These are phyloP conservation scores for Pythium rhizo-oryzae DNA, from an alignment of 352 stramenopile genomes.

Conservation along the genomic window DNA sequence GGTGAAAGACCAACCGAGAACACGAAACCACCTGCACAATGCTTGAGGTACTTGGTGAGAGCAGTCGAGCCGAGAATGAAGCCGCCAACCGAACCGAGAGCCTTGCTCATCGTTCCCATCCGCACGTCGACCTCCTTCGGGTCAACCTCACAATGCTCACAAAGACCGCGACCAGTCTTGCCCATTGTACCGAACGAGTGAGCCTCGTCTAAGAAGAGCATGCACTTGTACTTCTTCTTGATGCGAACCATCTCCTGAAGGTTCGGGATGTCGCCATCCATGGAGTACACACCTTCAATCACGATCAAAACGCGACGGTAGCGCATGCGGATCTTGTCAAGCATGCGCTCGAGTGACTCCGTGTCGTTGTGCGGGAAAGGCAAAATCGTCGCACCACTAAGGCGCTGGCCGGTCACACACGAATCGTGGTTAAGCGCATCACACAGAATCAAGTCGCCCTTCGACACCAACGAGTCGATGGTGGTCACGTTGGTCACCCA, in stretches of 20 bases:
- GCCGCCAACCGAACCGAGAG: constrained; percentile 37
- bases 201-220: constrained; percentile 43
- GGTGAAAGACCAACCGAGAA: constrained; percentile 60
- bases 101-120: constrained; percentile 56
- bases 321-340: constrained; percentile 63
- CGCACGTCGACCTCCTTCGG: constrained; percentile 38
- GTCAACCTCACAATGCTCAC: constrained; percentile 34
- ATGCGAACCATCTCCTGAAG: constrained; percentile 37
- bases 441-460: constrained; percentile 77
- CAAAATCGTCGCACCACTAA: constrained; percentile 78
- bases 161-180: constrained; percentile 40
- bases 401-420: constrained; percentile 71
- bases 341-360: constrained; percentile 70
- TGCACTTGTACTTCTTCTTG: constrained; percentile 43
- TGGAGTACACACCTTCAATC: constrained; percentile 47
- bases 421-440: constrained; percentile 84
- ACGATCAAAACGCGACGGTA: constrained; percentile 73
- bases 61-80: constrained; percentile 39
- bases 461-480: constrained; percentile 70
- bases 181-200: constrained; percentile 47
- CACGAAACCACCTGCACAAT: constrained; percentile 46
- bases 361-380: constrained; percentile 83
- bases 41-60: constrained; percentile 42
- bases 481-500: constrained; percentile 84
- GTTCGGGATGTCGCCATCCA: constrained; percentile 42